Base-by-base conservation (phyloP, 2,329 filamentous ascomycete species). In the Teratosphaeria destructans region DNA sequence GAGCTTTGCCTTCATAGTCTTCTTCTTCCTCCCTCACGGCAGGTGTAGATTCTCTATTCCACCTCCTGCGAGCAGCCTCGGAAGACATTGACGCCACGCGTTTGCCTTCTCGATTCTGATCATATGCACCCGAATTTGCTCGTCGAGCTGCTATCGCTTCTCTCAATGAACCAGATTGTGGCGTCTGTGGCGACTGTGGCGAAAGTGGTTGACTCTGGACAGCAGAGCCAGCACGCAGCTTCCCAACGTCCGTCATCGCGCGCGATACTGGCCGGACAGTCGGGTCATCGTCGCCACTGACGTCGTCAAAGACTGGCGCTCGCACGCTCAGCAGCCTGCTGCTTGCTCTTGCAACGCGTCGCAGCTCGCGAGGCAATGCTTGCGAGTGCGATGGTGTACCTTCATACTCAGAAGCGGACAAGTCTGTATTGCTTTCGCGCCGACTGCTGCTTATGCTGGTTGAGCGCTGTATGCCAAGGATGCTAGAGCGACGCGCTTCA, bases 191-290 rank as follows among this genome's bases (percentile, higher is more conserved):
- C 53, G 56, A 53, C 11, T 54, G 52, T n/a, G 56, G 59, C 43
- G 61, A 60, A 49, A 59, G 47, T 37, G 53, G 54, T 26, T 66
- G 59, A 55, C 60, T 26, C 8, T 32, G 52, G 56, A 35, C 52
- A 12, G 34, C 55, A 14, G 56, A n/a, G 11, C 29, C 54, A 32
- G 66, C 68, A 5, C 74, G 72, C 29, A 71, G 62, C 32, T 69
- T 64, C 27, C 73, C 70, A 59, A 75, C 70, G 54, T 79, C 78
- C 5, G 78, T 80, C 73, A 77, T 74, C 7, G 78, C 78, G 37
- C 78, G 76, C 16, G 77, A 79, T n/a, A 74, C 75, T 7, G 76
- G 74, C 26, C 78, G 75, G 12, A 76, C 62, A 1, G 72, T 75
- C 1, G 71, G 67, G 12, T 76, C 73, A n/a, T 76, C 74, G 32